Evolutionary conservation across 306 rosid genomes (phyloP), one percentile per base, ranked within the genome.

Genomic region (Hylodesmum podocarpum): DNA sequence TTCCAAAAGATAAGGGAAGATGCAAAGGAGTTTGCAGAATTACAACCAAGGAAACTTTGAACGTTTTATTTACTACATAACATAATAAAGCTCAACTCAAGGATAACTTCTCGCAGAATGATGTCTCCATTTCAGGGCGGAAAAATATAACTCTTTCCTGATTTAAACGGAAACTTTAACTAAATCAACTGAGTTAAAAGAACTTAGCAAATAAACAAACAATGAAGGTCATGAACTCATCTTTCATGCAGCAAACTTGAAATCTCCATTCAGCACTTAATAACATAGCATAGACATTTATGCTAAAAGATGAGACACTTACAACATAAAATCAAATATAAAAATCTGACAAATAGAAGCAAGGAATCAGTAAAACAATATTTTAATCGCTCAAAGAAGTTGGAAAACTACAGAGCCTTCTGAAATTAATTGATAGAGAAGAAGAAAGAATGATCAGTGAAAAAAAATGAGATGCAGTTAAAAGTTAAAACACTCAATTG

Each of bases 381-480:
- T 50, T 29, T 44, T 41, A n/a, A 72, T 31, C 55, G 40, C 46
- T 53, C 46, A 72, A 75, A 72, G 76, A 81, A 77, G 67, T 13
- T 25, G 50, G 33, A 15, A 64, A 78, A 36, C 33, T 18, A 44
- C 34, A 18, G 55, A 12, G 21, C 53, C 72, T 55, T 73, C 18
- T 15, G 12, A 72, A 36, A 66, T 37, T 22, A 67, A 58, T 43
- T 66, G 46, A 53, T 37, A 77, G 43, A 68, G 50, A 50, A 66
- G 25, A 61, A 59, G 6, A 22, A 72, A 29, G 49, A 67, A 40
- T 67, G 29, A 37, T 6, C 36, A 54, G 55, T 33, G 33, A 61
- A 37, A 36, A 72, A 54, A 19, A 41, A 25, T 12, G 39, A 85
- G 41, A 64, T 27, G 41, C 46, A 75, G 19, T 31, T 14, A 63